A percentile compares a stretch with the other conserved stretches of the same genome.
Conservation (phyloP, 2,329 filamentous ascomycete species). For the Capronia americana region DNA sequence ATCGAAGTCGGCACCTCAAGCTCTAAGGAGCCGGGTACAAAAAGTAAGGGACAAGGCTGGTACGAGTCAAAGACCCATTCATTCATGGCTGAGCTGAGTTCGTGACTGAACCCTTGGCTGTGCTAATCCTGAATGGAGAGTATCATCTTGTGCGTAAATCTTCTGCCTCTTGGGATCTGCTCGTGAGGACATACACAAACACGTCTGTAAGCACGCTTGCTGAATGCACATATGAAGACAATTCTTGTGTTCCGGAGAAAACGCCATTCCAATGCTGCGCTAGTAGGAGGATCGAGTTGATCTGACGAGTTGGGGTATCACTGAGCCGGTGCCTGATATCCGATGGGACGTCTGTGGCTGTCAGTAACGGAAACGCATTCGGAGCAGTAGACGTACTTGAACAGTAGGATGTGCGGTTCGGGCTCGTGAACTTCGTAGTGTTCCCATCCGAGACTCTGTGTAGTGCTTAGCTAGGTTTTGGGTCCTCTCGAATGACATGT, state of each 20-base stretch:
- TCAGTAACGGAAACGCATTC: constrained; percentile 7
- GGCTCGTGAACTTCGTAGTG: constrained; percentile 99
- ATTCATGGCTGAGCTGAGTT: constrained; percentile 2
- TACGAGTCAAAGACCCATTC: constrained; percentile 7
- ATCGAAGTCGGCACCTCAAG: not conserved
- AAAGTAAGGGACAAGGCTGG: not conserved
- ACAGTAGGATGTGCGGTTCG: constrained; percentile 96
- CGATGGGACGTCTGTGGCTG: constrained; percentile 73
- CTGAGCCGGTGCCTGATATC: constrained; percentile 73
- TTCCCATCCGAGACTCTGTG: constrained; percentile 94
- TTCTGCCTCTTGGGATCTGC: constrained; percentile 21
- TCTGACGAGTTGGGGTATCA: constrained; percentile 40
- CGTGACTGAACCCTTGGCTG: constrained; percentile 17
- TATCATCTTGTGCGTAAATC: constrained; percentile 31
- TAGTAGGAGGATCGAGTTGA: constrained; percentile 23
- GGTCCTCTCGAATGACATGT: not conserved
- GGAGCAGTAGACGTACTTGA: constrained; percentile 75
- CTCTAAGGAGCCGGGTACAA: not conserved
- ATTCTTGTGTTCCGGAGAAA: constrained; percentile 27
- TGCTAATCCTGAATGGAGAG: constrained; percentile 32
- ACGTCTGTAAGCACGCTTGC: constrained; percentile 36
- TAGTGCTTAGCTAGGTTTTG: constrained; percentile 16
- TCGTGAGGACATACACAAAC: constrained; percentile 34
- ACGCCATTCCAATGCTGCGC: constrained; percentile 39
- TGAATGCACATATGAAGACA: constrained; percentile 34